phyloP scores from a whole-genome alignment of 768 basidiomycete species.

The Tylopilus balloui region DNA sequence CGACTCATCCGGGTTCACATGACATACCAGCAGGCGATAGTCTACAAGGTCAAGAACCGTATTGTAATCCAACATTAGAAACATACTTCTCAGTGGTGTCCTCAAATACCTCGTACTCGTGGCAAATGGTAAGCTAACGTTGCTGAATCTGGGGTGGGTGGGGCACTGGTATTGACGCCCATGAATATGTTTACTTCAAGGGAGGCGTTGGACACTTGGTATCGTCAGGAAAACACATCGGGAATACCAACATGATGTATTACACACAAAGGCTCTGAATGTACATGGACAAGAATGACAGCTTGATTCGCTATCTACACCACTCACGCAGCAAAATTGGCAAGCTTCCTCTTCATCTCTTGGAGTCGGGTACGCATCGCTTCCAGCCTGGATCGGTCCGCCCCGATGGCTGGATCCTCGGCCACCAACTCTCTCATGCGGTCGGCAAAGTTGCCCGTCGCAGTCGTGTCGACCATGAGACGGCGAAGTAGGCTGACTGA shows the following conservation, averaged over 20 bases:
- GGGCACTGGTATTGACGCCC: too few species aligned
- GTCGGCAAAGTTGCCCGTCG: slow-evolving; percentile 16
- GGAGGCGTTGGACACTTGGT: neutral
- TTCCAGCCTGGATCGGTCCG: slow-evolving; percentile 33
- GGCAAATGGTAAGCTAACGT: too few species aligned
- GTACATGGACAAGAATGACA: neutral
- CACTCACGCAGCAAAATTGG: slow-evolving; percentile 21
- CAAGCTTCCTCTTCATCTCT: slow-evolving; percentile 37
- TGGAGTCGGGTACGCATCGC: slow-evolving; percentile 35
- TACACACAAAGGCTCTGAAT: neutral
- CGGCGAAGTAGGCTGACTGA: slow-evolving; percentile 34
- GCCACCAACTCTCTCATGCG: slow-evolving; percentile 40
- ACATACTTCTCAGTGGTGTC: too few species aligned
- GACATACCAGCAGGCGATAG: too few species aligned
- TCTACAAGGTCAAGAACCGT: too few species aligned
- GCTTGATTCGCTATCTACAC: neutral
- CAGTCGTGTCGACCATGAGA: slow-evolving; percentile 24
- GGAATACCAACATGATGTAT: neutral
- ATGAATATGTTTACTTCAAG: too few species aligned
- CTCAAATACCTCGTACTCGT: too few species aligned
- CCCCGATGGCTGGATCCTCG: slow-evolving; percentile 41
- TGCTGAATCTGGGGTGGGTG: too few species aligned
- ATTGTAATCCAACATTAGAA: too few species aligned
- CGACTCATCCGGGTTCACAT: too few species aligned
- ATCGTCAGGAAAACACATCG: neutral